Percentiles rank a stretch among this genome's conserved stretches.
These are phyloP conservation scores for Didymella sp. DNA, from an alignment of 2,329 filamentous ascomycete genomes.

Conservation along the genomic window DNA sequence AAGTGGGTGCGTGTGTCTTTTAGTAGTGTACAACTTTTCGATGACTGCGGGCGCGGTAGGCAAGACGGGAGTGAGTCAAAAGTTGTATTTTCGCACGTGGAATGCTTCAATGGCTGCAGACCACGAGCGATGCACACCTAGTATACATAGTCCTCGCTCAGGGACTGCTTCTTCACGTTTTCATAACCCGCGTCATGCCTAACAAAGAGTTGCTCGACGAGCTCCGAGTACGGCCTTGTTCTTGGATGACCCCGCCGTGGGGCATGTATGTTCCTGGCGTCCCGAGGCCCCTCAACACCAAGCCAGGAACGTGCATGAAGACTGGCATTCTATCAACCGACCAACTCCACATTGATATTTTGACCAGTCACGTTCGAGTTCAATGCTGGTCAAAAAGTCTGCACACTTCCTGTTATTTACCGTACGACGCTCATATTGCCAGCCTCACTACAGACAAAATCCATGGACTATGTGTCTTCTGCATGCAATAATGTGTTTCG, in stretches of 20 bases:
- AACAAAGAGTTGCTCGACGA: constrained; percentile 8
- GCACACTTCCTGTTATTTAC: neutral
- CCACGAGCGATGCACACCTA: neutral
- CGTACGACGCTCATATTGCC: no score
- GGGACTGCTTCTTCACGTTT: constrained; percentile 1
- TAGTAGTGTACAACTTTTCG: constrained; percentile 38
- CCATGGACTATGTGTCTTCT: neutral
- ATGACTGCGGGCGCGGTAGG: constrained; percentile 17
- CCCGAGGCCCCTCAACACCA: constrained; percentile 8
- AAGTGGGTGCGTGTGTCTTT: constrained; percentile 41
- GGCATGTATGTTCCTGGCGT: constrained; percentile 12
- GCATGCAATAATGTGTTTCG: neutral
- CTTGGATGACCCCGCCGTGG: constrained; percentile 14
- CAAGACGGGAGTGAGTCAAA: constrained; percentile 33
- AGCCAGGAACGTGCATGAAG: constrained; percentile 1
- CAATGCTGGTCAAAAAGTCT: no score
- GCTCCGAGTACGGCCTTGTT: constrained; percentile 23
- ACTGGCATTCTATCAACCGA: neutral
- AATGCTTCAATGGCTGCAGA: constrained; percentile 30
- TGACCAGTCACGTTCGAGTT: no score
- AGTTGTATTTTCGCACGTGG: constrained; percentile 33
- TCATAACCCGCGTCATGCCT: neutral
- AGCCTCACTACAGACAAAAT: neutral
- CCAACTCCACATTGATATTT: neutral
- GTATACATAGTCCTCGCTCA: neutral